Conservation (phyloP, 257 asterid species). For the Solanum pennellii region DNA sequence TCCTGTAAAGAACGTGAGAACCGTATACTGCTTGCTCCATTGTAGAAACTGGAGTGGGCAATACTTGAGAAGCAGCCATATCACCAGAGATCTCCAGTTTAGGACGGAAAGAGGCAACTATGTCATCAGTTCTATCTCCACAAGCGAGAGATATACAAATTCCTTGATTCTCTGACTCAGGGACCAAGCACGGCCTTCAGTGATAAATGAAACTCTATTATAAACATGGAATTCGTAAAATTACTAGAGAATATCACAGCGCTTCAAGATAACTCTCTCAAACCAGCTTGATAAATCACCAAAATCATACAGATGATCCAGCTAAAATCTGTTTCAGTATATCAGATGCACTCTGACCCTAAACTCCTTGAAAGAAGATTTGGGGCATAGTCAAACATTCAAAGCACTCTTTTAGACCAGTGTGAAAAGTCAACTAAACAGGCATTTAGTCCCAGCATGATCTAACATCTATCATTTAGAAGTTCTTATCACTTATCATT, state of each 20-base stretch:
- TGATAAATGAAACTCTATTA: not conserved
- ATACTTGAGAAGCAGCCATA: slow-evolving; percentile 32
- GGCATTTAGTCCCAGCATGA: not conserved
- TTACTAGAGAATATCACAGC: not conserved
- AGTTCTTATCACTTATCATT: not conserved
- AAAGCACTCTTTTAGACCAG: not conserved
- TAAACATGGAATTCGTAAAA: not conserved
- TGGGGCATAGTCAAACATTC: not conserved
- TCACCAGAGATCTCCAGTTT: slow-evolving; percentile 34
- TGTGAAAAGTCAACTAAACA: not conserved
- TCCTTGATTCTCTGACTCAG: slow-evolving; percentile 67
- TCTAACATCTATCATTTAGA: not conserved
- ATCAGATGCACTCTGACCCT: not conserved
- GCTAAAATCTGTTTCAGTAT: not conserved
- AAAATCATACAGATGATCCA: not conserved
- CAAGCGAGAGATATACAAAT: slow-evolving; percentile 85
- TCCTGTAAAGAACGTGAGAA: slow-evolving; percentile 48
- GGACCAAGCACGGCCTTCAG: slow-evolving; percentile 52
- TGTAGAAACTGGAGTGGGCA: slow-evolving; percentile 20
- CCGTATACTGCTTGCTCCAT: slow-evolving; percentile 43
- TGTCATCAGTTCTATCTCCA: slow-evolving; percentile 34
- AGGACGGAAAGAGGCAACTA: slow-evolving; percentile 91
- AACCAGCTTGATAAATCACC: not conserved
- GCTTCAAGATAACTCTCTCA: not conserved
- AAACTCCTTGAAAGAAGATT: not conserved